Percentiles rank a stretch among this genome's conserved stretches.
These are phyloP conservation scores for Trametes cingulata DNA, from an alignment of 768 basidiomycete species.

Conservation along the genomic window DNA sequence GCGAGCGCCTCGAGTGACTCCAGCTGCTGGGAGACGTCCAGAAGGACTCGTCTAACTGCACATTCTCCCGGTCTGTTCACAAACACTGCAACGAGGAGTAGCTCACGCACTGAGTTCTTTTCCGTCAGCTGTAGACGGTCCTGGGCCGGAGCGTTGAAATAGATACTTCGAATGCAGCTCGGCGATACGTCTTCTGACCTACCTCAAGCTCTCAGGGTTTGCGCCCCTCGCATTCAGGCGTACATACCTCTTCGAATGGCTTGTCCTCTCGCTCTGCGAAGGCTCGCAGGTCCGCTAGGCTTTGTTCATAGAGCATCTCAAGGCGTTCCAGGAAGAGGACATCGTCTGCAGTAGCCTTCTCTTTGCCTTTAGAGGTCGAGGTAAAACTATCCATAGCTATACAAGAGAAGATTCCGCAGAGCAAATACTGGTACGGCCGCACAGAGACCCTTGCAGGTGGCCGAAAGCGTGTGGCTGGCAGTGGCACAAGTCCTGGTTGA, in stretches of 20 bases:
- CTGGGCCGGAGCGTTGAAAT: constrained; percentile 33
- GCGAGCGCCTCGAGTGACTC: constrained; percentile 52
- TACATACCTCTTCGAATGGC: constrained; percentile 59
- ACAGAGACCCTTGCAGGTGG: too few species aligned
- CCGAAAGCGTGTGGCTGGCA: too few species aligned
- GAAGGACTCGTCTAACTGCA: constrained; percentile 49
- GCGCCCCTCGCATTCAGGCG: not conserved
- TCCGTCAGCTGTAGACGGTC: not conserved
- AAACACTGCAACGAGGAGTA: too few species aligned
- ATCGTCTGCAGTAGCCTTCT: constrained; percentile 38
- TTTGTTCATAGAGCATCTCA: constrained; percentile 63
- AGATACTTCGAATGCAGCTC: constrained; percentile 64
- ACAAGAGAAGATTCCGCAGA: not conserved
- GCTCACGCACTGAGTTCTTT: constrained; percentile 19
- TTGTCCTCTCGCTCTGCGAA: constrained; percentile 62
- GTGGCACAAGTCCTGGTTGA: too few species aligned
- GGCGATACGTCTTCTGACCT: constrained; percentile 53
- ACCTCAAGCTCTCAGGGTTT: constrained; percentile 11
- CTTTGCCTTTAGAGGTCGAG: constrained; percentile 22
- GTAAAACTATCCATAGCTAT: constrained; percentile 15
- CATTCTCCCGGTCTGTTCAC: not conserved
- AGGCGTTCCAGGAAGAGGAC: constrained; percentile 64
- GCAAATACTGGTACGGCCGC: not conserved
- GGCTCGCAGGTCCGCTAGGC: constrained; percentile 53
- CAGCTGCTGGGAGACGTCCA: constrained; percentile 51